These are phyloP conservation scores for Suillus decipiens DNA, from an alignment of 768 basidiomycete genomes.

Conservation along the genomic window DNA sequence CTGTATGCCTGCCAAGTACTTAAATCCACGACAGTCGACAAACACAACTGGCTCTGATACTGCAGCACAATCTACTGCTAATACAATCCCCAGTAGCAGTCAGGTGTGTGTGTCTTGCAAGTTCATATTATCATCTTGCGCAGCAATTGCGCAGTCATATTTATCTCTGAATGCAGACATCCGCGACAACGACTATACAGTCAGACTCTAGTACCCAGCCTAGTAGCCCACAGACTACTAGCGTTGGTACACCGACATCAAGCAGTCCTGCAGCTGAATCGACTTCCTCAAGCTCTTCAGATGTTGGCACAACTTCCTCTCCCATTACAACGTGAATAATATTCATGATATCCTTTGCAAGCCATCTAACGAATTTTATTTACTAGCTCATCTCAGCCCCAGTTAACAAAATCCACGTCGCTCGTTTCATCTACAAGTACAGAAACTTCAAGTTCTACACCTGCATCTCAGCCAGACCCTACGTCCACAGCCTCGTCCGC, in stretches of 20 bases:
- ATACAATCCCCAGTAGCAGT: neutral
- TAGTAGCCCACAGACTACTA: neutral
- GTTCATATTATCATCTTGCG: neutral
- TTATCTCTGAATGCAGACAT: neutral
- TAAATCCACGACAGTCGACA: conserved; percentile 3
- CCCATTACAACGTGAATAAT: conserved; percentile 19
- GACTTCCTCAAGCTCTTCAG: neutral
- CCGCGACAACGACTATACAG: neutral
- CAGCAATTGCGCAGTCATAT: neutral
- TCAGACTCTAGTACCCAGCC: neutral
- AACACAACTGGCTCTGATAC: neutral
- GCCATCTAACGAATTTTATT: neutral
- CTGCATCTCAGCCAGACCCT: conserved; percentile 2
- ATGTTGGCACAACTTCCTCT: conserved; percentile 10
- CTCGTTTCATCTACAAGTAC: neutral
- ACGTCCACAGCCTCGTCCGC: conserved; percentile 1
- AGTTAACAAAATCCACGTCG: neutral
- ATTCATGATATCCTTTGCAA: neutral
- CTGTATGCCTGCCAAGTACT: neutral
- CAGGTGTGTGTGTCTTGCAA: conserved; percentile 3
- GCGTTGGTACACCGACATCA: neutral
- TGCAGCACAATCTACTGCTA: neutral
- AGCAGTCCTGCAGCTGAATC: neutral
- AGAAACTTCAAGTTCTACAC: neutral
- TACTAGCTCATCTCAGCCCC: neutral